Evolutionary conservation across 768 basidiomycete species (phyloP).

Genomic region (Lactifluus volemus): DNA sequence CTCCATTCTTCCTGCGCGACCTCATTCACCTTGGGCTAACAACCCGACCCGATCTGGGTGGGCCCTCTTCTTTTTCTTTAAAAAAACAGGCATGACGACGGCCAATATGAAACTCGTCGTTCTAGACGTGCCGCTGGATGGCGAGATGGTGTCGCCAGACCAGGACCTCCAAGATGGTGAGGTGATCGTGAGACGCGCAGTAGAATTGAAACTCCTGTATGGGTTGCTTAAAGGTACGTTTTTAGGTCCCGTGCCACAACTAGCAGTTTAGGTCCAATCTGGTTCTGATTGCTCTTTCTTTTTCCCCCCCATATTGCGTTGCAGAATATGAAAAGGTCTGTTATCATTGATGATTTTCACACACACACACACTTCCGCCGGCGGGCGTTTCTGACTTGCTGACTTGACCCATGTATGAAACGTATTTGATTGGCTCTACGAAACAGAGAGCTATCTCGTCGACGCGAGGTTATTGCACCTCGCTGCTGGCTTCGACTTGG

Average conservation of each 20-base stretch:
- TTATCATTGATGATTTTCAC: not conserved
- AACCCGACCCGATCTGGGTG: too few relatives aligned
- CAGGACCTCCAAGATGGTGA: constrained; percentile 84
- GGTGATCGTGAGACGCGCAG: constrained; percentile 64
- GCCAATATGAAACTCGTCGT: constrained; percentile 88
- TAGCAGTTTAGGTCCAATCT: not conserved
- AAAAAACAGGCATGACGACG: constrained; percentile 71
- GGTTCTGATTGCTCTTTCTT: not conserved
- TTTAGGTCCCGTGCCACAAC: not conserved
- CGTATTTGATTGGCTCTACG: not conserved
- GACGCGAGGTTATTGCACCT: constrained; percentile 76
- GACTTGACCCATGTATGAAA: not conserved
- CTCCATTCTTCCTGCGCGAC: not conserved
- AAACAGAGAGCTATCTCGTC: constrained; percentile 35
- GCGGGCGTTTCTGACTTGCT: not conserved
- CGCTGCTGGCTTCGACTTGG: constrained; percentile 59
- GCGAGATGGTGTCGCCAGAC: constrained; percentile 55
- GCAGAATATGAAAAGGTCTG: constrained; percentile 55
- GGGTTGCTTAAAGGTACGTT: constrained; percentile 55
- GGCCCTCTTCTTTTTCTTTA: not conserved
- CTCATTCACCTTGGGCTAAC: not conserved
- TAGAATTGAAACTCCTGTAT: constrained; percentile 58
- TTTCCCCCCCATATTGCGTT: not conserved
- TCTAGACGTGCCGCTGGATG: constrained; percentile 58
- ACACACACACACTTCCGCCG: too few relatives aligned